Conservation (phyloP, 306 rosid genomes). For the Biancaea sappan region DNA sequence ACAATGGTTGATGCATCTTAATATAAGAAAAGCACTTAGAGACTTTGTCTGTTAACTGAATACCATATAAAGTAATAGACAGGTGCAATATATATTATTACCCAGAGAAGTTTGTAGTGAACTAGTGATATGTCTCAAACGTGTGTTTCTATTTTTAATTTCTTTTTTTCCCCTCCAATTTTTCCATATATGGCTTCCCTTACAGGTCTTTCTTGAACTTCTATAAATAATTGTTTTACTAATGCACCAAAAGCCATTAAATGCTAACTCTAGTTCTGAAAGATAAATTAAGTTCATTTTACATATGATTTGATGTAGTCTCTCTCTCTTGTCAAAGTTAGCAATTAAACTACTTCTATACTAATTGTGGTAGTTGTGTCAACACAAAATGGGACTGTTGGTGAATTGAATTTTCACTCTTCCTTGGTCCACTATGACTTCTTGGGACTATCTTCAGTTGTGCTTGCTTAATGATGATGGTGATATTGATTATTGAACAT, state of each 20-base stretch:
- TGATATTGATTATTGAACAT: not conserved
- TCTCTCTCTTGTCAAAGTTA: not conserved
- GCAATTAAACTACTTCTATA: not conserved
- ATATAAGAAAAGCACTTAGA: not conserved
- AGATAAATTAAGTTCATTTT: constrained; percentile 8
- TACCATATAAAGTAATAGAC: constrained; percentile 1
- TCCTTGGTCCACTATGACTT: not conserved
- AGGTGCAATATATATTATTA: not conserved
- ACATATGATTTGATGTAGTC: not conserved
- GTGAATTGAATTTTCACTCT: not conserved
- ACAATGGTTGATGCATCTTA: not conserved
- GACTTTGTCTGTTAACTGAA: not conserved
- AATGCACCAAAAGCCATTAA: not conserved
- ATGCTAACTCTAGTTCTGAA: not conserved
- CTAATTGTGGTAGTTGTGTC: not conserved
- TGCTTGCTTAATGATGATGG: not conserved
- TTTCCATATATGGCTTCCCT: not conserved
- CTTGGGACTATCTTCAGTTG: not conserved
- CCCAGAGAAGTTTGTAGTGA: not conserved
- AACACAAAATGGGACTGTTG: not conserved
- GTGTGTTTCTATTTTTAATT: not conserved
- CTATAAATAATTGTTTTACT: not conserved
- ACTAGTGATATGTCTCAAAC: not conserved
- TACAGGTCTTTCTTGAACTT: not conserved
- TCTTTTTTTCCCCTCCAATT: not conserved